A percentile compares a stretch with the other conserved stretches of the same genome.
Conservation (phyloP, 352 stramenopile species). For the Phytophthora pistaciae region DNA sequence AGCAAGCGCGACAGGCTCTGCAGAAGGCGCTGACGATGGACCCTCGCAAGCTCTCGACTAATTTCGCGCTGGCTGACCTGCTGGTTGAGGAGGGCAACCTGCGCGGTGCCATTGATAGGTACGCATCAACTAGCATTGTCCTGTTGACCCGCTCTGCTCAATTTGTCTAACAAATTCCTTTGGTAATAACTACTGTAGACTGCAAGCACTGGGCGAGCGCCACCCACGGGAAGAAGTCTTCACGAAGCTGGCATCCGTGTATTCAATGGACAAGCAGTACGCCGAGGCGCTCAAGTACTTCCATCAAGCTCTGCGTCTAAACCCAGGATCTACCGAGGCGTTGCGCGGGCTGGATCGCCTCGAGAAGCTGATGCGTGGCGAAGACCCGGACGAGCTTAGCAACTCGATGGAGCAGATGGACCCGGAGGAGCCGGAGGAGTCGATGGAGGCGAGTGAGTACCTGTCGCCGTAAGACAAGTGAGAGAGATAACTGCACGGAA, state of each 20-base stretch:
- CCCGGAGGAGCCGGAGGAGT: constrained; percentile 61
- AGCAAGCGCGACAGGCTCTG: constrained; percentile 68
- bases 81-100: constrained; percentile 68
- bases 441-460: constrained; percentile 64
- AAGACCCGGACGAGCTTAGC: constrained; percentile 77
- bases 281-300: constrained; percentile 75
- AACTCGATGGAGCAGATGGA: constrained; percentile 73
- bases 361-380: constrained; percentile 83
- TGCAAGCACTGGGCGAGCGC: constrained; percentile 61
- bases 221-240: constrained; percentile 71
- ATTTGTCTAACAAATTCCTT: constrained; percentile 4
- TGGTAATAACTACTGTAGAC: constrained; percentile 19
- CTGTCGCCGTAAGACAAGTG: constrained; percentile 29
- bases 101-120: constrained; percentile 66
- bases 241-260: constrained; percentile 79
- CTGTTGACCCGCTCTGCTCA: not conserved
- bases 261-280: constrained; percentile 76
- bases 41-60: constrained; percentile 63
- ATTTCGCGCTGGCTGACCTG: constrained; percentile 79
- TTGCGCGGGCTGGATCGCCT: constrained; percentile 70
- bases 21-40: constrained; percentile 70
- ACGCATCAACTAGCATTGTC: constrained; percentile 8
- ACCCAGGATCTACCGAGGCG: constrained; percentile 60
- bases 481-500: not conserved
- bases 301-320: constrained; percentile 71